Percentiles rank a stretch among this genome's conserved stretches.
phyloP scores from a whole-genome alignment of 108 stramenopile species.

The Stephanodiscus minutulus region DNA sequence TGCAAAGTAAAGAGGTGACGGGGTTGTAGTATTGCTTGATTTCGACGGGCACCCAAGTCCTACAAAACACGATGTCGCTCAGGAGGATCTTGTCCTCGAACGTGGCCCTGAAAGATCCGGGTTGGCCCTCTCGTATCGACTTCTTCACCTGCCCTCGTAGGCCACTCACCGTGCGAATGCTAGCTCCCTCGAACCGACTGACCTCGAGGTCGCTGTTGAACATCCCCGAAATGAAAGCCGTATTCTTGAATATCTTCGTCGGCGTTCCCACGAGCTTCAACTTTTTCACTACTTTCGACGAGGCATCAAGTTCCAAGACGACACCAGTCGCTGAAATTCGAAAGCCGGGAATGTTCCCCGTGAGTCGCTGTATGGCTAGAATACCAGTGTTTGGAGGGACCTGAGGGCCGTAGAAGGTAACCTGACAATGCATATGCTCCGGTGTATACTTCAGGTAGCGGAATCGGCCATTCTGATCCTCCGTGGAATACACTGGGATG shows the following conservation, averaged over 20 bases:
- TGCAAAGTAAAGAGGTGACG: constrained; percentile 83
- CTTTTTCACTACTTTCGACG: constrained; percentile 96
- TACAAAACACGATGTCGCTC: constrained; percentile 96
- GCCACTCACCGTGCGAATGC: constrained; percentile 95
- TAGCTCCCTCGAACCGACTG: constrained; percentile 91
- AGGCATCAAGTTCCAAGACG: constrained; percentile 91
- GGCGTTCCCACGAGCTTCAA: constrained; percentile 98
- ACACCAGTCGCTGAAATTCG: constrained; percentile 96
- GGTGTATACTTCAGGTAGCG: constrained; percentile 98
- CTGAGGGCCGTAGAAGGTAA: constrained; percentile 94
- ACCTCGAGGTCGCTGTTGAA: constrained; percentile 99
- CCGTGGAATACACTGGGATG: constrained; percentile 84
- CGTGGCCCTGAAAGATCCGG: constrained; percentile 94
- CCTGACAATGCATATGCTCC: constrained; percentile 99
- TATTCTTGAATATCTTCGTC: constrained; percentile 95
- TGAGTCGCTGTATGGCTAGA: constrained; percentile 89
- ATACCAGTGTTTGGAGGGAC: constrained; percentile 96
- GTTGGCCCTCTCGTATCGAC: constrained; percentile 85
- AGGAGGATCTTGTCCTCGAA: constrained; percentile 99
- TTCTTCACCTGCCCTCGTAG: constrained; percentile 97
- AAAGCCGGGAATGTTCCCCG: constrained; percentile 79
- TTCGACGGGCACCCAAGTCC: constrained; percentile 98
- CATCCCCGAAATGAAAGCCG: constrained; percentile 98
- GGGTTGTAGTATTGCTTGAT: constrained; percentile 95
- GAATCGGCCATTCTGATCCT: constrained; percentile 85